Percentiles rank a stretch among this genome's conserved stretches.
These are phyloP conservation scores for Astragalus glycyphyllos DNA, from an alignment of 306 rosid genomes.

Conservation along the genomic window DNA sequence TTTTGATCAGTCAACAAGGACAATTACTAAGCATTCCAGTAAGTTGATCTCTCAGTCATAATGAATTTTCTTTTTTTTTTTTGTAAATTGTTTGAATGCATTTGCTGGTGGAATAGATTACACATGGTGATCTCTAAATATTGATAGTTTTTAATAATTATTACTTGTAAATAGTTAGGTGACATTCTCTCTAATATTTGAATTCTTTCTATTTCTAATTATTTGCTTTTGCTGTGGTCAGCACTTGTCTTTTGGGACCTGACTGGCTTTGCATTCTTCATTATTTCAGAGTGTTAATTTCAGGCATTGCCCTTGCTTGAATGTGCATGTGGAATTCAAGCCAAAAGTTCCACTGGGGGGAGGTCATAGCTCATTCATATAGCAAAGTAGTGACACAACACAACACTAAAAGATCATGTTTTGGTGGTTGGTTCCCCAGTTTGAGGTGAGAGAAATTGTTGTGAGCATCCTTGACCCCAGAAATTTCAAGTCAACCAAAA, in stretches of 20 bases:
- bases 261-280: constrained; percentile 36
- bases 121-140: constrained; percentile 1
- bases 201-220: background rate
- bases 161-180: background rate
- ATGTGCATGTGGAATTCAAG: constrained; percentile 65
- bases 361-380: constrained; percentile 76
- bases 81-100: constrained; percentile 11
- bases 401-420: background rate
- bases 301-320: constrained; percentile 70
- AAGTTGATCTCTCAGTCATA: constrained; percentile 41
- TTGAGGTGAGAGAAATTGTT: constrained; percentile 33
- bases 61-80: background rate
- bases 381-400: constrained; percentile 28
- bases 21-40: constrained; percentile 79
- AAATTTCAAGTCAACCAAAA: constrained; percentile 32
- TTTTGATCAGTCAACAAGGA: constrained; percentile 70
- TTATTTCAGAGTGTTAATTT: constrained; percentile 69
- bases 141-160: background rate
- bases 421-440: constrained; percentile 16
- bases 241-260: constrained; percentile 30
- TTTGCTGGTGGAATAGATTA: constrained; percentile 2
- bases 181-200: background rate
- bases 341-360: constrained; percentile 88
- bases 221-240: constrained; percentile 17
- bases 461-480: constrained; percentile 1